phyloP scores from a whole-genome alignment of 2,329 filamentous ascomycete species.

The Lasiodiplodia gonubiensis region DNA sequence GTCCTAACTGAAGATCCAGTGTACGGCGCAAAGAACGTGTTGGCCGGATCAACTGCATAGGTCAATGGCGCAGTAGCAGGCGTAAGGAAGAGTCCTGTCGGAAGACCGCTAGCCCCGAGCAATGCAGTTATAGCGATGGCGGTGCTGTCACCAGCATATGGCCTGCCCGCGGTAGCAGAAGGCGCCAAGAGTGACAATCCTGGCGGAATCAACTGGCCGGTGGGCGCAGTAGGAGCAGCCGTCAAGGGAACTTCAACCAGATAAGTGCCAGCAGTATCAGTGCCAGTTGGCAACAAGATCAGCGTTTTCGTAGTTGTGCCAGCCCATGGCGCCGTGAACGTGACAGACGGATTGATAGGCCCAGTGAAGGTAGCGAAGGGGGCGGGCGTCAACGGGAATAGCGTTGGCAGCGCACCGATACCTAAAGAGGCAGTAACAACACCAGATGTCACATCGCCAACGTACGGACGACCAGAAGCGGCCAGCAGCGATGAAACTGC shows the following conservation, averaged over 20 bases:
- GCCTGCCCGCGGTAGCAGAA: not conserved
- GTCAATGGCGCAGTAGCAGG: not conserved
- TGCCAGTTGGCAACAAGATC: not conserved
- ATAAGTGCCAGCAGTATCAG: not conserved
- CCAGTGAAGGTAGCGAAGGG: not conserved
- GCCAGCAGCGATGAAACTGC: too few species aligned
- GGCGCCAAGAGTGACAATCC: not conserved
- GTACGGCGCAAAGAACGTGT: constrained; percentile 5
- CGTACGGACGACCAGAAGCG: not conserved
- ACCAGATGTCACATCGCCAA: not conserved
- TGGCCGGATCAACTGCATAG: not conserved
- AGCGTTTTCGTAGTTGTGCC: not conserved
- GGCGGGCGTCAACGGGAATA: not conserved
- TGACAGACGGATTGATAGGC: not conserved
- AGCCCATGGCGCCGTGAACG: not conserved
- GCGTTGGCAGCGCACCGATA: not conserved
- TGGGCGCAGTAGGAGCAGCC: not conserved
- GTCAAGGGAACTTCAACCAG: not conserved
- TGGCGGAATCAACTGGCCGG: not conserved
- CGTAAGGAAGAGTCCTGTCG: not conserved
- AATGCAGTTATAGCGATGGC: not conserved
- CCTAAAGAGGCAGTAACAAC: not conserved
- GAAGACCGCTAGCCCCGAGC: not conserved
- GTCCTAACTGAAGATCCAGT: not conserved
- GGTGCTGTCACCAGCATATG: not conserved